These are phyloP conservation scores for Diphasiastrum complanatum DNA, from an alignment of 83 land plant genomes.

Conservation along the genomic window DNA sequence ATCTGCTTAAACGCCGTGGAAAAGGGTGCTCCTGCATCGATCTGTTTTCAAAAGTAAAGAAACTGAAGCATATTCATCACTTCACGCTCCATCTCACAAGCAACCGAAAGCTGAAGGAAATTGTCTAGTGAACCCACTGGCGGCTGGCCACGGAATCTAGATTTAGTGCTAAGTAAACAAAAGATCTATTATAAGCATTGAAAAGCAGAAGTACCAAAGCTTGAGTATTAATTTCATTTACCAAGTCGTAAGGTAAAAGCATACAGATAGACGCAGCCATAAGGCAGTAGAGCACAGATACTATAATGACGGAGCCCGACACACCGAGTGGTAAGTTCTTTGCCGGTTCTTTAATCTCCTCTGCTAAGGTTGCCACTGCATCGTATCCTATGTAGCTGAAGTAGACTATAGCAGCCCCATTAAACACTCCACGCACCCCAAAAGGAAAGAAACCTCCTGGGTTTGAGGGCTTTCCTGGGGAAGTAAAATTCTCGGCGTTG, in stretches of 20 bases:
- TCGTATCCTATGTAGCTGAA: constrained; percentile 82
- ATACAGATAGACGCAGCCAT: constrained; percentile 59
- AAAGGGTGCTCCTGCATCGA: constrained; percentile 68
- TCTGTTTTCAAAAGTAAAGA: no score
- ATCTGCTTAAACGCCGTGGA: constrained; percentile 57
- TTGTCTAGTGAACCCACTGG: no score
- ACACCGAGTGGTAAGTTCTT: constrained; percentile 66
- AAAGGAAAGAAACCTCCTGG: constrained; percentile 62
- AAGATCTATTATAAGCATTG: no score
- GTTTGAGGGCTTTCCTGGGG: neutral
- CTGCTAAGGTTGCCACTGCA: constrained; percentile 75
- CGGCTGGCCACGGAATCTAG: no score
- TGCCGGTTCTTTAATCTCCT: constrained; percentile 62
- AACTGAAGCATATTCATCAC: no score
- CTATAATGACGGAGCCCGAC: constrained; percentile 59
- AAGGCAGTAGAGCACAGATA: constrained; percentile 56
- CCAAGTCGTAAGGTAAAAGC: constrained; percentile 70
- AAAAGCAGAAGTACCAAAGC: no score
- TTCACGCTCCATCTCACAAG: no score
- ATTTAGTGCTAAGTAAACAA: no score
- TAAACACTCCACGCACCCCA: constrained; percentile 52
- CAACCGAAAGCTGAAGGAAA: no score
- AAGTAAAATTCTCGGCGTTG: constrained; percentile 33
- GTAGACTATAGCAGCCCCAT: constrained; percentile 78
- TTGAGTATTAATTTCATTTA: constrained; percentile 18